Percentiles rank a stretch among this genome's conserved stretches.
phyloP scores from a whole-genome alignment of 805 yeast species.

The Candida vartiovaarae region DNA sequence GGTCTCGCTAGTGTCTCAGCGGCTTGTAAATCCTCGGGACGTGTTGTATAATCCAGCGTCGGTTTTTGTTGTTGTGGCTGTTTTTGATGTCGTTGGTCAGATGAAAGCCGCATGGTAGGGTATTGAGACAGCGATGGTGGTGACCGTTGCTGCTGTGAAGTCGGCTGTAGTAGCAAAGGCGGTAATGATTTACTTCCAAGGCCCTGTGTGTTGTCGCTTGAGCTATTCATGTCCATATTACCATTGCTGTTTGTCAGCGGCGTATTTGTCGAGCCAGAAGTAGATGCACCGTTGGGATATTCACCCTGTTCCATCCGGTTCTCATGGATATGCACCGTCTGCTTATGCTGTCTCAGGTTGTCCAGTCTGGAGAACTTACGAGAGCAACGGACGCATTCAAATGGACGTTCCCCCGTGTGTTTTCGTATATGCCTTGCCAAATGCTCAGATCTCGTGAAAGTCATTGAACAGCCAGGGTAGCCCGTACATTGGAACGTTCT shows the following conservation, averaged over 20 bases:
- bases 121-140: neutral
- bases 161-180: constrained; percentile 1
- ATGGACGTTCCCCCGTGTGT: constrained; percentile 93
- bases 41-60: constrained; percentile 1
- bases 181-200: neutral
- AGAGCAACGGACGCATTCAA: constrained; percentile 75
- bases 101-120: neutral
- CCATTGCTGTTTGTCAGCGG: neutral
- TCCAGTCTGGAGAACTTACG: constrained; percentile 79
- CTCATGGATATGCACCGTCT: constrained; percentile 60
- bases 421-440: constrained; percentile 87
- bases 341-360: constrained; percentile 85
- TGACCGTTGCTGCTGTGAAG: neutral
- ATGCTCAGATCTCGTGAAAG: constrained; percentile 87
- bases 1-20: constrained; percentile 17
- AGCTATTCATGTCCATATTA: neutral
- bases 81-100: neutral
- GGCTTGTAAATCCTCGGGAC: constrained; percentile 7
- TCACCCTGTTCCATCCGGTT: neutral
- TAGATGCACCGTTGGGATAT: neutral
- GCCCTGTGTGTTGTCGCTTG: neutral
- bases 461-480: constrained; percentile 79
- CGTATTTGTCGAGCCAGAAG: neutral
- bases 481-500: constrained; percentile 81
- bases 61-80: constrained; percentile 2